phyloP scores from a whole-genome alignment of 1,139 yeast genomes.

The Yamadazyma epiphylla region DNA sequence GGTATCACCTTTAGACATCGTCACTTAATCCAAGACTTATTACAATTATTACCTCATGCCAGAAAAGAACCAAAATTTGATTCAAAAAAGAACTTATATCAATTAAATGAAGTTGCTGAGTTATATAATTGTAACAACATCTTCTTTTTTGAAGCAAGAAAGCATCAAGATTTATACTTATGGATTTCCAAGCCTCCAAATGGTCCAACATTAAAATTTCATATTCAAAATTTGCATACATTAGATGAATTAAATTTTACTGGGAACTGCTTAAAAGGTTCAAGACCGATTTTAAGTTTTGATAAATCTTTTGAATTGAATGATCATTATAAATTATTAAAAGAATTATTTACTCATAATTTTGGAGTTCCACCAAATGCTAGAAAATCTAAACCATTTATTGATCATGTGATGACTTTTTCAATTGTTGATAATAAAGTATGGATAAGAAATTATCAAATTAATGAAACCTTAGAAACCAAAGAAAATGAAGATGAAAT shows the following conservation, averaged over 20 bases:
- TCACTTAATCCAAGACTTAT: slow-evolving; percentile 81
- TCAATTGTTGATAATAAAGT: slow-evolving; percentile 89
- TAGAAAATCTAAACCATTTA: slow-evolving; percentile 90
- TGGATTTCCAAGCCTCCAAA: slow-evolving; percentile 97
- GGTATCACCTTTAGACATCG: slow-evolving; percentile 96
- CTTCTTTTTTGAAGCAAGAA: slow-evolving; percentile 91
- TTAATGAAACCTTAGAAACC: slow-evolving; percentile 63
- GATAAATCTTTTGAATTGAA: slow-evolving; percentile 62
- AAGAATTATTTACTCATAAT: slow-evolving; percentile 79
- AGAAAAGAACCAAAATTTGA: slow-evolving; percentile 96
- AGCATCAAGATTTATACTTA: slow-evolving; percentile 90
- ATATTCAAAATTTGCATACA: slow-evolving; percentile 91
- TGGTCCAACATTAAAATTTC: slow-evolving; percentile 95
- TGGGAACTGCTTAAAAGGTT: slow-evolving; percentile 93
- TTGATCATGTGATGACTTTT: slow-evolving; percentile 93
- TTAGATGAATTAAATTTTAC: slow-evolving; percentile 94
- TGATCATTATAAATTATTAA: slow-evolving; percentile 70
- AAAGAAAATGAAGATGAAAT: slow-evolving; percentile 39
- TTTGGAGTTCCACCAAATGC: slow-evolving; percentile 97
- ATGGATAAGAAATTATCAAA: slow-evolving; percentile 96
- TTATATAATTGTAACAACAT: slow-evolving; percentile 95
- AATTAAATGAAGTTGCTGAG: slow-evolving; percentile 93
- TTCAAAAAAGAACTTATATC: slow-evolving; percentile 82
- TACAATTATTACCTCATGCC: slow-evolving; percentile 83
- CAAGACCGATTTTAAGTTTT: slow-evolving; percentile 91